Evolutionary conservation across 305 asterid species (phyloP), one percentile per base, ranked within the genome.

Genomic region (Andrographis paniculata): DNA sequence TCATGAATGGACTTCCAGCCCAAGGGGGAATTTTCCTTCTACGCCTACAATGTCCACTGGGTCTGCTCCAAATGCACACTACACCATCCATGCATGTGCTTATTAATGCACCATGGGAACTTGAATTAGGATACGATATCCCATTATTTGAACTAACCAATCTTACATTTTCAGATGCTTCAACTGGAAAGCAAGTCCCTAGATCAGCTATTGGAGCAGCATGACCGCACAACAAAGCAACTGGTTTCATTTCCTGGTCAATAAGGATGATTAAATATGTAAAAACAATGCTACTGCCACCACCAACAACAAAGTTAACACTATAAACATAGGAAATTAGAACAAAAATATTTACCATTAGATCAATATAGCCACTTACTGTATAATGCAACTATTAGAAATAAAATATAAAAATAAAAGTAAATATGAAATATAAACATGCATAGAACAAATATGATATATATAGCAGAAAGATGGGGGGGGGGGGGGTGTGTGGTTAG

Each of bases 11-110:
- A 43, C 66, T 79, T 49, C 99, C 99, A 14, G 80, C 75, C 99
- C 96, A 91, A 44, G 95, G 93, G 57, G 99, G 99, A 73, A 91
- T 71, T 73, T 84, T 87, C 66, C 96, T 72, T 71, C 99, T 72
- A 21, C 95, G 73, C 58, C 80, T 79, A 69, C 99, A 91, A 56
- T 79, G 89, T 56, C 99, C 99, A 66, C 92, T 83, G 49, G 62
- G 71, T 73, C 95, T 72, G 64, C 79, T 83, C 99, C 99, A 91
- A 58, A 87, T 68, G 55, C 96, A 87, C 64, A 91, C 63, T 40
- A 83, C 87, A 48, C 99, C 96, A 68, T 83, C 95, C 65, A 65
- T 74, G 71, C 93, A 72, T 36, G 85, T 87, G 64, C 99, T 91
- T 42, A 91, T 63, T 59, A 91, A 68, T 30, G 89, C 75, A 69